Conservation (phyloP, 495 filamentous ascomycete genomes). For the Neurospora cerealis region DNA sequence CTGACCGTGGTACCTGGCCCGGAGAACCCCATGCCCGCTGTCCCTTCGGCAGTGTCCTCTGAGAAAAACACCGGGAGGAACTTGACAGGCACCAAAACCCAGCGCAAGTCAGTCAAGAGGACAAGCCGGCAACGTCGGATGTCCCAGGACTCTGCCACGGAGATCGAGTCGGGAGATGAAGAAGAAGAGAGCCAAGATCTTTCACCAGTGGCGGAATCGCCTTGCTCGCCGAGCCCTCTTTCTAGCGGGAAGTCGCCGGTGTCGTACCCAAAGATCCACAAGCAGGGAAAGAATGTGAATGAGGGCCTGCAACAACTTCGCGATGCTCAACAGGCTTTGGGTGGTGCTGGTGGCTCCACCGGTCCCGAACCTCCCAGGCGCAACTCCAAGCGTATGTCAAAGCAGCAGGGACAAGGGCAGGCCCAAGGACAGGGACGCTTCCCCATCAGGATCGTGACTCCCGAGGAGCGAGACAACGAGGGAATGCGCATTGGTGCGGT, state of each 20-base stretch:
- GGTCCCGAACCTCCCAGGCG: not conserved
- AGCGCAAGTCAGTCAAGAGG: conserved; percentile 6
- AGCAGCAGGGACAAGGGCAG: not conserved
- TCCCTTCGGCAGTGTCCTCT: not conserved
- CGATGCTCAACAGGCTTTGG: not conserved
- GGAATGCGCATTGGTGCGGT: not conserved
- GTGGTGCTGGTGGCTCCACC: not conserved
- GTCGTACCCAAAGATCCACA: conserved; percentile 32
- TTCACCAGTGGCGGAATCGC: conserved; percentile 37
- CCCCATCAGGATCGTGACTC: not conserved
- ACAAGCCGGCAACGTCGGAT: conserved; percentile 3
- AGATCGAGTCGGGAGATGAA: conserved; percentile 17
- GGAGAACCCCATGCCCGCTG: conserved; percentile 4
- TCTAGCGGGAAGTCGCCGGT: conserved; percentile 30
- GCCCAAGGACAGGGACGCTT: not conserved
- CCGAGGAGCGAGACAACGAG: not conserved
- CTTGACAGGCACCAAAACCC: conserved; percentile 5
- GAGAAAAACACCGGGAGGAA: conserved; percentile 1
- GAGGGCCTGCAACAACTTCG: conserved; percentile 1
- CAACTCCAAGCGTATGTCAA: not conserved
- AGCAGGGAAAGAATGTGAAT: conserved; percentile 10
- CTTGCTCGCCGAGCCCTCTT: conserved; percentile 12
- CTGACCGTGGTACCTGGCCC: conserved; percentile 2
- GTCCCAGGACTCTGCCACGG: conserved; percentile 18
- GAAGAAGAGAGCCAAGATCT: conserved; percentile 21